A percentile compares a stretch with the other conserved stretches of the same genome.
Conservation (phyloP, 495 filamentous ascomycete genomes). For the Aeminium ludgeri region DNA sequence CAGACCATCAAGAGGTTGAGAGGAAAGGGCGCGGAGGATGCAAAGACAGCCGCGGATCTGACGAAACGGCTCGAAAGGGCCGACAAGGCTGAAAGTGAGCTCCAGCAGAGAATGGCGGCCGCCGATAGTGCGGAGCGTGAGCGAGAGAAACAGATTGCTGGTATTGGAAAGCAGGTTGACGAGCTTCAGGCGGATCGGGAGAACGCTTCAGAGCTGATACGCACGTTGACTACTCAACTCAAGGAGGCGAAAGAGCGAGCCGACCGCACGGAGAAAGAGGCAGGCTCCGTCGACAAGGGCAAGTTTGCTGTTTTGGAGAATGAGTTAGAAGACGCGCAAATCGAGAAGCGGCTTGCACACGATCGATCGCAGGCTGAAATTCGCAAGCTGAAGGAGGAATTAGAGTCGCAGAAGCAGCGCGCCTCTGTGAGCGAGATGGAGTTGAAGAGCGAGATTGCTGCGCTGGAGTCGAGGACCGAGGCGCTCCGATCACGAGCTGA, state of each 20-base stretch:
- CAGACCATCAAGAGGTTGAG: constrained; percentile 72
- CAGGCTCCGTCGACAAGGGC: constrained; percentile 28
- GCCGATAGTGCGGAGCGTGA: constrained; percentile 47
- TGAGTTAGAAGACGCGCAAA: constrained; percentile 48
- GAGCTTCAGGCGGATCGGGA: constrained; percentile 46
- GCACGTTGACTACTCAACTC: constrained; percentile 53
- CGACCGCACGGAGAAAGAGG: constrained; percentile 47
- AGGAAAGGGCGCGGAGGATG: constrained; percentile 38
- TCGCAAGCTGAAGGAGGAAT: constrained; percentile 48
- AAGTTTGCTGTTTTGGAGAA: constrained; percentile 38
- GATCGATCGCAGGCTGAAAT: constrained; percentile 56
- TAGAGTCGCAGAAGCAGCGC: constrained; percentile 58
- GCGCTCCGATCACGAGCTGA: constrained; percentile 70
- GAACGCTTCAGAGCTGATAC: constrained; percentile 45
- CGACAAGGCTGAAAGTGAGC: constrained; percentile 23
- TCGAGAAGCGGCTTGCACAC: constrained; percentile 58
- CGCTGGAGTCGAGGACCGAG: constrained; percentile 81
- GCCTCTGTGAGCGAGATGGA: constrained; percentile 56
- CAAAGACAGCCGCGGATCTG: constrained; percentile 44
- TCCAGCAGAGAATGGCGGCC: constrained; percentile 18
- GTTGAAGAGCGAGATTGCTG: constrained; percentile 60
- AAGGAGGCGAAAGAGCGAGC: constrained; percentile 49
- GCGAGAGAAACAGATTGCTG: constrained; percentile 44
- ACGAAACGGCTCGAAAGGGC: constrained; percentile 47
- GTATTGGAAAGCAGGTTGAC: constrained; percentile 56